Evolutionary conservation across 176 grass and related monocot species (phyloP), one percentile per base, ranked within the genome.

Genomic region (Triticum dicoccoides): DNA sequence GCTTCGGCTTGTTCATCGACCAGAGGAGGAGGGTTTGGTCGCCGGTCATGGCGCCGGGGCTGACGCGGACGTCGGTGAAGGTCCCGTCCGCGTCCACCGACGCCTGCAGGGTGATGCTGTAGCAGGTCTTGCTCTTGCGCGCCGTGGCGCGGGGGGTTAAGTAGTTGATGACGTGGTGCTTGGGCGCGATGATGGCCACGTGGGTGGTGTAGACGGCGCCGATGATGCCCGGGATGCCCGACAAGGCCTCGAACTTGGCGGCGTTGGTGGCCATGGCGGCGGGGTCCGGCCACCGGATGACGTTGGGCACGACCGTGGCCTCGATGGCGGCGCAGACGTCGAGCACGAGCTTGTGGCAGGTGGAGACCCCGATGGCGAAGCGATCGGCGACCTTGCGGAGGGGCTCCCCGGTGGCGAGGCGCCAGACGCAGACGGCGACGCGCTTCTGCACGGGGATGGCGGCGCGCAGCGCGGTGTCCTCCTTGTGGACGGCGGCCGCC

Each of bases 291-390:
- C 93, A 98, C 42, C 42, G 78, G 76, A 98, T 87, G 42, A 37
- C 41, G 69, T 86, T 86, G 67, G 90, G 93, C 96, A 91, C 89
- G 20, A 98, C 86, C 10, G 95, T 85, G 67, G 83, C 27, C 68
- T 78, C 85, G 80, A 98, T 91, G 68, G 96, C 93, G 38, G 90
- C 86, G 88, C 86, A 95, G 73, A 94, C 93, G 90, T 98, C 96
- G 47, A 94, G 92, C 6, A 98, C 84, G 47, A 98, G 90, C 84
- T 98, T 98, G 82, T 94, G 91, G 83, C 93, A 94, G 69, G 93
- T 98, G 72, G 96, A 92, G 88, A 95, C 92, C 23, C 96, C 96
- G 20, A 98, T 90, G 42, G 91, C 93, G 82, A 98, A 98, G 24
- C 96, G 91, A 39, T 92, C 87, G 24, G 89, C 86, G 39, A 98